Evolutionary conservation across 352 stramenopile genomes (phyloP).

Genomic region (Pythium biforme): DNA sequence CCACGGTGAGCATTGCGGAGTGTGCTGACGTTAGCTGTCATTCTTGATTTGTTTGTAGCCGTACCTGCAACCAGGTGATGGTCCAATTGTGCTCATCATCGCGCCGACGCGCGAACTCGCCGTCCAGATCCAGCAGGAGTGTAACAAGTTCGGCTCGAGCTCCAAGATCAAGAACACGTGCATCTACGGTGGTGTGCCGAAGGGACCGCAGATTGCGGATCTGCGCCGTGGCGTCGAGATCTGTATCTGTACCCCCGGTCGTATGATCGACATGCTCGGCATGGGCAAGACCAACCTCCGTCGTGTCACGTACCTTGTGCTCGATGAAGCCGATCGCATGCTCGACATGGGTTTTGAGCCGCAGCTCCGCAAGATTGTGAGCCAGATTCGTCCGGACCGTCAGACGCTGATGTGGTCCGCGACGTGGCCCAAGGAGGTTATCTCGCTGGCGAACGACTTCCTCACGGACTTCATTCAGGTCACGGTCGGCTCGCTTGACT

Average conservation of each 20-base stretch:
- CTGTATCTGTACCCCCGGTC: conserved; percentile 93
- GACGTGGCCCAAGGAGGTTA: conserved; percentile 98
- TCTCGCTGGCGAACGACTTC: conserved; percentile 96
- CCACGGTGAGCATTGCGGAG: conserved; percentile 8
- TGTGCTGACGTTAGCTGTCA: conserved; percentile 31
- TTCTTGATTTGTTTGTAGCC: conserved; percentile 50
- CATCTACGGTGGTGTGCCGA: conserved; percentile 98
- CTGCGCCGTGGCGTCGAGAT: conserved; percentile 81
- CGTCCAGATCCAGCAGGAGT: conserved; percentile 99
- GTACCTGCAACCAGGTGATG: conserved; percentile 95
- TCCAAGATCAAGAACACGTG: conserved; percentile 99
- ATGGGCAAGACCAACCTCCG: conserved; percentile 95
- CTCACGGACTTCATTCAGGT: conserved; percentile 98
- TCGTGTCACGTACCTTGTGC: conserved; percentile 97
- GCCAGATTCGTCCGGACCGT: conserved; percentile 96
- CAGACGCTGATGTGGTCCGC: conserved; percentile 99
- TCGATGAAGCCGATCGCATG: conserved; percentile 98
- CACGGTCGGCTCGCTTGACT: conserved; percentile 92
- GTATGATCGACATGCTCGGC: conserved; percentile 98
- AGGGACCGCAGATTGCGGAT: conserved; percentile 89
- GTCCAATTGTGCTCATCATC: conserved; percentile 98
- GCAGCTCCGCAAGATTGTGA: conserved; percentile 95
- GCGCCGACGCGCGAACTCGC: conserved; percentile 98
- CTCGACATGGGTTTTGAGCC: conserved; percentile 95
- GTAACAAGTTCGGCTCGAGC: conserved; percentile 97